Base-by-base conservation (phyloP, 768 basidiomycete genomes). In the Russula earlei region DNA sequence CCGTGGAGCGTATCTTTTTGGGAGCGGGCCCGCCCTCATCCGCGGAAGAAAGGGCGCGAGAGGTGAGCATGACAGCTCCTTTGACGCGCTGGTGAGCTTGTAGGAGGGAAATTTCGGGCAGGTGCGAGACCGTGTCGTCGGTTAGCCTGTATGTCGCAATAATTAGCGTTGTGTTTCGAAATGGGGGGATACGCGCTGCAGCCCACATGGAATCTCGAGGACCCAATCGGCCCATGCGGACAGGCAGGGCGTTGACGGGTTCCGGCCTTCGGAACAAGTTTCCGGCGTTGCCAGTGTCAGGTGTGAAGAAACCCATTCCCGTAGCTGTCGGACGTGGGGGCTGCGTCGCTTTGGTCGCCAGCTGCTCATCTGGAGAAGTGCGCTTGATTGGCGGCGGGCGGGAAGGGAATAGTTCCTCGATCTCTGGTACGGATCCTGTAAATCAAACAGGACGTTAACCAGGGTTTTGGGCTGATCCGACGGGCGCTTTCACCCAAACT, bases 1-100 rank as follows among this genome's bases (percentile, higher is more conserved):
- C 71, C 52, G 80, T 78, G 61, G 86, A 82, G 48, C 87, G 83
- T 60, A 86, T 68, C 67, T 81, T 83, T 73, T 91, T 91, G 61
- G 79, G 76, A 49, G 81, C 82, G 33, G 88, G 88, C 41, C 87
- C 88, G 52, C 78, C 76, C 72, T 91, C 88, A 67, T 91, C 88
- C 42, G 86, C 83, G 33, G 88, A 89, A 55, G 87, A 89, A 55
- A 89, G 80, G 20, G 87, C 84, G 50, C 87, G 80, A 40, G 64
- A 72, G 74, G 47, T 69, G 58, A 68, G 67, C 58, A 66, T 61
- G 52, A 64, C 59, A 54, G 66, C 65, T 42, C 66, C 62, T 27
- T 63, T 68, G 42, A 64, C 46, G 51, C 77, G 77, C 63, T 75
- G 74, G 22, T 69, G 70, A 17, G 64, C 66, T 67, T 81, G 76